Evolutionary conservation across 1,139 yeast species (phyloP).

Genomic region (Blastobotrys capitulatus): DNA sequence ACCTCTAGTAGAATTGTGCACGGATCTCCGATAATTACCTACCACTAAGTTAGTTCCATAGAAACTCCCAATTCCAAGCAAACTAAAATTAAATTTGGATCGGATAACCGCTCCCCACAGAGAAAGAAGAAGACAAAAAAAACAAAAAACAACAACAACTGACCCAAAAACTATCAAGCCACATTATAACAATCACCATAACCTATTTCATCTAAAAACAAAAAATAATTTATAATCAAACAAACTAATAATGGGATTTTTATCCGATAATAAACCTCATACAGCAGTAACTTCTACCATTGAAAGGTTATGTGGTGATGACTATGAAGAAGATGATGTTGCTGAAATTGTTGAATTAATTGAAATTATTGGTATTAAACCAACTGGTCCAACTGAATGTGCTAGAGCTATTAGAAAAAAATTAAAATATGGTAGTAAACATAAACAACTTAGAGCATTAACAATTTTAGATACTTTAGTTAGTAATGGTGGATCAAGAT

Average conservation of each 20-base stretch:
- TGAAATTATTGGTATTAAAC: conserved; percentile 40
- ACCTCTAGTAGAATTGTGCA: too few relatives aligned
- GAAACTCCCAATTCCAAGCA: too few relatives aligned
- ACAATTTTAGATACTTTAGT: conserved; percentile 68
- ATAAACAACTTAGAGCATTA: conserved; percentile 61
- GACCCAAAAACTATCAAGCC: too few relatives aligned
- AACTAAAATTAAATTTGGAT: too few relatives aligned
- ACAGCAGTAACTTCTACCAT: conserved; percentile 47
- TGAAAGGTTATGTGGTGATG: conserved; percentile 39
- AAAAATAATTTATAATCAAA: too few relatives aligned
- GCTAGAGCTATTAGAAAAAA: conserved; percentile 87
- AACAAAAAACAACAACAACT: too few relatives aligned
- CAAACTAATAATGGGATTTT: conserved; percentile 31
- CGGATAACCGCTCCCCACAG: too few relatives aligned
- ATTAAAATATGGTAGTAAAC: conserved; percentile 70
- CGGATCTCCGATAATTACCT: too few relatives aligned
- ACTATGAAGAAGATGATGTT: conserved; percentile 36
- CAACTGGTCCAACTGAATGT: conserved; percentile 67
- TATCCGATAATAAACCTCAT: conserved; percentile 39
- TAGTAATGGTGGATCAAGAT: conserved; percentile 59
- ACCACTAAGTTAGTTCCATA: too few relatives aligned
- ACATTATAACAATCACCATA: too few relatives aligned
- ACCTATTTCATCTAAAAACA: too few relatives aligned
- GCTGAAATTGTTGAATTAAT: conserved; percentile 41
- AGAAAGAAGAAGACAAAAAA: too few relatives aligned